These are phyloP conservation scores for Diaporthe caulivora DNA, from an alignment of 2,329 filamentous ascomycete genomes.

Conservation along the genomic window DNA sequence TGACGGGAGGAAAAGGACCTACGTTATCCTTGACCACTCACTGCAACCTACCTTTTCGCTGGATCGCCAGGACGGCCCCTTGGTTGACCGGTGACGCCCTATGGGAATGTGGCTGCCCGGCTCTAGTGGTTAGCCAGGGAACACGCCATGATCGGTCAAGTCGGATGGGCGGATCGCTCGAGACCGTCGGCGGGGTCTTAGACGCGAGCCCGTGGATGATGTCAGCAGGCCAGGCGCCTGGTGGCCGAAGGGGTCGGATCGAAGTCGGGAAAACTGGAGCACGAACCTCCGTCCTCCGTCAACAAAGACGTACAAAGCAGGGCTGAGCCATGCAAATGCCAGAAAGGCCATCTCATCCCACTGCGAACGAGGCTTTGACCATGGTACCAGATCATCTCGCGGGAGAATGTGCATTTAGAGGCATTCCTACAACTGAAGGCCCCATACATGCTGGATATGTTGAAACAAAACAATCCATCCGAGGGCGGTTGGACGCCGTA, in stretches of 20 bases:
- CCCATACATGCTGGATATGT: too few relatives aligned
- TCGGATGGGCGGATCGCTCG: not conserved
- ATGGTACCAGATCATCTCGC: too few relatives aligned
- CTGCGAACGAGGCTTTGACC: too few relatives aligned
- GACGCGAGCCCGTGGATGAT: slow-evolving; percentile 7
- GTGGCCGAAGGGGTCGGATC: slow-evolving; percentile 7
- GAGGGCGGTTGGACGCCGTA: too few relatives aligned
- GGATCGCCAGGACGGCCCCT: not conserved
- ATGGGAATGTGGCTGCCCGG: not conserved
- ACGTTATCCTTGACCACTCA: not conserved
- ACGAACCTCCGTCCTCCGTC: slow-evolving; percentile 11
- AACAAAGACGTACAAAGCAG: too few relatives aligned
- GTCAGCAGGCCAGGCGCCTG: not conserved
- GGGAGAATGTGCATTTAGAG: too few relatives aligned
- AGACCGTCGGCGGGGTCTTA: not conserved
- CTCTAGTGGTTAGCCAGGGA: not conserved
- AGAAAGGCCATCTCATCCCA: too few relatives aligned
- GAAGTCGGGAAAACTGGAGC: slow-evolving; percentile 28
- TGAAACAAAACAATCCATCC: too few relatives aligned
- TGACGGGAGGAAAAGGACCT: not conserved
- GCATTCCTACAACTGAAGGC: too few relatives aligned
- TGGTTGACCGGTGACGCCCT: not conserved
- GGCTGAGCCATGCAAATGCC: too few relatives aligned
- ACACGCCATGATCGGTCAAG: not conserved
- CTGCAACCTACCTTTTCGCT: not conserved